A percentile compares a stretch with the other conserved stretches of the same genome.
phyloP scores from a whole-genome alignment of 1,284 basidiomycete species.

The Fomitopsis betulina region DNA sequence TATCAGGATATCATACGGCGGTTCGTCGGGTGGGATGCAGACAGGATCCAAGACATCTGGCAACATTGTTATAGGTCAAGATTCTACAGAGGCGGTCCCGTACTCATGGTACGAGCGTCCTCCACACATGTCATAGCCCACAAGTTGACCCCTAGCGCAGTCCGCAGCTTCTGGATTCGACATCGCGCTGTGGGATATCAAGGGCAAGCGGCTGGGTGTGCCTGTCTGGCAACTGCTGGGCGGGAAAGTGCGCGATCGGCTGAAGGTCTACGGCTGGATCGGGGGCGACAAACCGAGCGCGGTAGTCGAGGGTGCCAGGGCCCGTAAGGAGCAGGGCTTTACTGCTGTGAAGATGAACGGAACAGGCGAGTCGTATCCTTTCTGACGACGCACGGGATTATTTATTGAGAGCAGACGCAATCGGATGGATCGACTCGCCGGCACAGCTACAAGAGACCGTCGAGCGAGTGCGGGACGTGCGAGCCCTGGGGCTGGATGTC shows the following conservation, averaged over 20 bases:
- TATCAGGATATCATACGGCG: slow-evolving; percentile 56
- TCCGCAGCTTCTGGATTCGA: slow-evolving; percentile 52
- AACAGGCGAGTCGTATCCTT: slow-evolving; percentile 35
- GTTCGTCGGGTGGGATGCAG: slow-evolving; percentile 64
- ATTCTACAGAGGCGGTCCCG: slow-evolving; percentile 73
- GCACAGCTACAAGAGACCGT: slow-evolving; percentile 52
- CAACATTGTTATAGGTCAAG: slow-evolving; percentile 61
- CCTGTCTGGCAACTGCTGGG: slow-evolving; percentile 75
- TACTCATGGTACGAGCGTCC: slow-evolving; percentile 51
- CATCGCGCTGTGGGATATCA: slow-evolving; percentile 70
- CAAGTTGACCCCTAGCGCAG: slow-evolving; percentile 16
- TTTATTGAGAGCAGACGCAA: slow-evolving; percentile 27
- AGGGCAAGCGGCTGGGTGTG: slow-evolving; percentile 73
- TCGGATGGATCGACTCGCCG: slow-evolving; percentile 48
- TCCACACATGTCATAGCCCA: not conserved
- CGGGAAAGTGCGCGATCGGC: slow-evolving; percentile 59
- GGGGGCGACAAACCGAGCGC: slow-evolving; percentile 70
- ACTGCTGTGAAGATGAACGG: slow-evolving; percentile 80
- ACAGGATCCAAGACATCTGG: slow-evolving; percentile 72
- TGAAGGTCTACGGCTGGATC: slow-evolving; percentile 66
- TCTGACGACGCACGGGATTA: not conserved
- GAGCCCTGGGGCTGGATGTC: slow-evolving; percentile 62
- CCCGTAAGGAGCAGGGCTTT: slow-evolving; percentile 67
- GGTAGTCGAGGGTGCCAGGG: slow-evolving; percentile 56
- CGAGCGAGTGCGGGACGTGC: slow-evolving; percentile 58